phyloP scores from a whole-genome alignment of 129 eudicot species.

The Silybum marianum region DNA sequence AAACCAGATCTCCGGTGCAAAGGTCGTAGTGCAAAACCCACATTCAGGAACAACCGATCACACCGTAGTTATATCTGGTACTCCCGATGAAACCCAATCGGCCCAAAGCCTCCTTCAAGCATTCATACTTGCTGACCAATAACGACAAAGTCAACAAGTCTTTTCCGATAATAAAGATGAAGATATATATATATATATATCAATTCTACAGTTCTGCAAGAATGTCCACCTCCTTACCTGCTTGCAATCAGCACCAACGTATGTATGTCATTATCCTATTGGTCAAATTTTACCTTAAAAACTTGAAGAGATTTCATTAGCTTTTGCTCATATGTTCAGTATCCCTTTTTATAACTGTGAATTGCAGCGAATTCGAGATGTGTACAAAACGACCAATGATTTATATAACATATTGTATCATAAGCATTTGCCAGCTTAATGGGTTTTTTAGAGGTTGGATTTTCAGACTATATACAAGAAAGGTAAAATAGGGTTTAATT shows the following conservation, averaged over 20 bases:
- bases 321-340: background rate
- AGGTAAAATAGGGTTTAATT: background rate
- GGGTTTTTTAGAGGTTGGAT: background rate
- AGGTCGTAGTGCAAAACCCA: slow-evolving; percentile 57
- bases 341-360: slow-evolving; percentile 1
- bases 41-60: slow-evolving; percentile 60
- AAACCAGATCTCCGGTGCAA: slow-evolving; percentile 88
- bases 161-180: background rate
- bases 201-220: background rate
- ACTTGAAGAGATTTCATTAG: background rate
- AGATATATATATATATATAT: background rate
- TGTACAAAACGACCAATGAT: background rate
- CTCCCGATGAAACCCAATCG: slow-evolving; percentile 74
- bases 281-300: background rate
- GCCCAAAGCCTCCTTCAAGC: slow-evolving; percentile 97
- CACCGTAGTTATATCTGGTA: slow-evolving; percentile 71
- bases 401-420: slow-evolving; percentile 15
- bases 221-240: background rate
- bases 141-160: slow-evolving; percentile 32
- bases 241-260: background rate
- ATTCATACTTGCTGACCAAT: slow-evolving; percentile 67
- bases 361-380: background rate
- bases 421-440: slow-evolving; percentile 4
- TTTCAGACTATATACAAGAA: slow-evolving; percentile 17
- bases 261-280: background rate